Conservation (phyloP, 2,329 filamentous ascomycete species). For the Penicillium sp. region DNA sequence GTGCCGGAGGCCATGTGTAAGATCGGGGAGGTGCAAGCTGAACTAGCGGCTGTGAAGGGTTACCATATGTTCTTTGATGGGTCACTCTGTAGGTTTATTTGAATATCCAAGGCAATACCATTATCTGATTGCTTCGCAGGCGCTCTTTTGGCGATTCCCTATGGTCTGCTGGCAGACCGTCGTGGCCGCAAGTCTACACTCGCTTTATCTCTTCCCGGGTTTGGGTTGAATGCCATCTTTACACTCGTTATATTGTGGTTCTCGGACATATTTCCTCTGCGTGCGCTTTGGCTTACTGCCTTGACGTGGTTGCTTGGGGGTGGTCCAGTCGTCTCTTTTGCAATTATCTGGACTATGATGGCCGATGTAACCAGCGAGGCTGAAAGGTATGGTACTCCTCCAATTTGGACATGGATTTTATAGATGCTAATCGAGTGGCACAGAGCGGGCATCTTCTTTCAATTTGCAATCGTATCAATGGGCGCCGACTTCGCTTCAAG, state of each 20-base stretch:
- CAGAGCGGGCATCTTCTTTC: conserved; percentile 42
- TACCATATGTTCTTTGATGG: conserved; percentile 51
- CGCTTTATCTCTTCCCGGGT: conserved; percentile 41
- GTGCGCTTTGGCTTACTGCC: conserved; percentile 49
- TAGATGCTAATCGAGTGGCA: conserved; percentile 8
- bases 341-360: conserved; percentile 51
- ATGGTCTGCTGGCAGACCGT: conserved; percentile 49
- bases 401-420: conserved; percentile 7
- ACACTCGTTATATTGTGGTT: conserved; percentile 36
- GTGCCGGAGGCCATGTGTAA: conserved; percentile 51
- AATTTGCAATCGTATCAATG: conserved; percentile 39
- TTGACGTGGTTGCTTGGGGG: conserved; percentile 47
- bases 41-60: conserved; percentile 50
- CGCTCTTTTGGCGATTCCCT: conserved; percentile 48
- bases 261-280: conserved; percentile 42
- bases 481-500: conserved; percentile 39
- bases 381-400: conserved; percentile 32
- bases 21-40: conserved; percentile 47
- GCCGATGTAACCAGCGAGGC: conserved; percentile 49
- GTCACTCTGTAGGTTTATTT: conserved; percentile 30
- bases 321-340: conserved; percentile 46
- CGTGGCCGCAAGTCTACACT: conserved; percentile 48
- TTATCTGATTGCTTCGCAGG: conserved; percentile 27
- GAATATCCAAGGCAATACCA: too few relatives aligned
- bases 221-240: conserved; percentile 35